A percentile compares a stretch with the other conserved stretches of the same genome.
These are phyloP conservation scores for Xylaria sp. DNA, from an alignment of 2,329 filamentous ascomycete species.

Conservation along the genomic window DNA sequence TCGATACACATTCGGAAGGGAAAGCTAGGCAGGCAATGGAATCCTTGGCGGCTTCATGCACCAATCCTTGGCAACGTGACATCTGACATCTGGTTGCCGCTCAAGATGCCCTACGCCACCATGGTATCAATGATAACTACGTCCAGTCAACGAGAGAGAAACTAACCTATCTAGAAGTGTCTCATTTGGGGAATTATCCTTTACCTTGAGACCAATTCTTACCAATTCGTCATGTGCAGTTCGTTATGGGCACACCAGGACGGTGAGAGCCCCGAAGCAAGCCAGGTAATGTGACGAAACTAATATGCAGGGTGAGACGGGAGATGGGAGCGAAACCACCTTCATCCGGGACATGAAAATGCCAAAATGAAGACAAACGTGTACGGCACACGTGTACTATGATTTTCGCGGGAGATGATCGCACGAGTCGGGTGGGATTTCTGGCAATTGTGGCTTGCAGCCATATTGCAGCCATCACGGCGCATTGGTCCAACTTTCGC, in stretches of 20 bases:
- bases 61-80: slow-evolving; percentile 24
- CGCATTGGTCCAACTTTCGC: slow-evolving; percentile 6
- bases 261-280: slow-evolving; percentile 16
- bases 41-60: slow-evolving; percentile 33
- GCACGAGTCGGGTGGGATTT: slow-evolving; percentile 1
- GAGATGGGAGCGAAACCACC: slow-evolving; percentile 1
- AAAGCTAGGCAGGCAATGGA: slow-evolving; percentile 4
- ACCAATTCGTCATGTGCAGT: not conserved
- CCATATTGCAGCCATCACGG: slow-evolving; percentile 11
- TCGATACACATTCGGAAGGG: slow-evolving; percentile 22
- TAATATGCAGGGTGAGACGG: slow-evolving; percentile 20
- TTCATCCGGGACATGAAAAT: not conserved
- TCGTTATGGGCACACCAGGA: not conserved
- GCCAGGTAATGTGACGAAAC: slow-evolving; percentile 17
- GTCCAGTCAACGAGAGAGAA: not conserved
- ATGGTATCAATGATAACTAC: not conserved
- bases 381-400: not conserved
- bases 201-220: not conserved
- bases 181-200: not conserved
- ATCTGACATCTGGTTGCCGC: slow-evolving; percentile 18
- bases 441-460: slow-evolving; percentile 24
- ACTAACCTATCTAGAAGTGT: not conserved
- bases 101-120: not conserved
- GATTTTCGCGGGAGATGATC: not conserved
- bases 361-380: not conserved